Evolutionary conservation across 169 alveolate species (phyloP).

Genomic region (Condylostoma magnum): DNA sequence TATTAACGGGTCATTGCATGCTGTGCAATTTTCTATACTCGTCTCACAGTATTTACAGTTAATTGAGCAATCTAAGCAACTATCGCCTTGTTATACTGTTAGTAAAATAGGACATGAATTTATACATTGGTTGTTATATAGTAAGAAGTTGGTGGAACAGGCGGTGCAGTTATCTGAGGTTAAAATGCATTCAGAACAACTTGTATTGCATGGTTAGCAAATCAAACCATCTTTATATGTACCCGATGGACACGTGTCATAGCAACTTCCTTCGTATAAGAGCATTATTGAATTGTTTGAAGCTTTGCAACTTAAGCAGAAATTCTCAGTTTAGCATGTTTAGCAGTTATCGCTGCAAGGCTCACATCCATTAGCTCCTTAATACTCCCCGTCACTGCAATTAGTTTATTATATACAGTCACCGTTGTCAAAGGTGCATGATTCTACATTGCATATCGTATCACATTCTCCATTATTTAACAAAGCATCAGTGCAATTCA

Average conservation of each 20-base stretch:
- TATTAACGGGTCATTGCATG: neutral
- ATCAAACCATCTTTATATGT: neutral
- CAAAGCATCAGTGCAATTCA: neutral
- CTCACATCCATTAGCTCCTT: constrained; percentile 1
- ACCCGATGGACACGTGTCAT: constrained; percentile 19
- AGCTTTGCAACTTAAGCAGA: constrained; percentile 11
- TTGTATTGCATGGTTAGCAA: neutral
- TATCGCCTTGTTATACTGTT: neutral
- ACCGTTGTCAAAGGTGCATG: constrained; percentile 22
- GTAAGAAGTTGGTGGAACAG: neutral
- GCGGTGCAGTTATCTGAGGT: neutral
- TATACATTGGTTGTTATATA: constrained; percentile 23
- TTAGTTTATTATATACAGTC: neutral
- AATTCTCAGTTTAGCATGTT: neutral
- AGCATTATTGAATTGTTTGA: too few species aligned
- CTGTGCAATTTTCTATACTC: neutral
- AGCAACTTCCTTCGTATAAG: constrained; percentile 22
- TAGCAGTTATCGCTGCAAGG: constrained; percentile 11
- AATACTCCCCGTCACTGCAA: constrained; percentile 21
- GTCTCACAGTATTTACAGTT: constrained; percentile 7
- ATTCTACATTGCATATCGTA: constrained; percentile 1
- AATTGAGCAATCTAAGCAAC: constrained; percentile 14
- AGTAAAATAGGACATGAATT: neutral
- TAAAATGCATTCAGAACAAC: constrained; percentile 10
- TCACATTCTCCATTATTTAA: constrained; percentile 13